Evolutionary conservation across 225 moss, liverwort and hornwort species (phyloP).

Genomic region (Lunularia cruciata): DNA sequence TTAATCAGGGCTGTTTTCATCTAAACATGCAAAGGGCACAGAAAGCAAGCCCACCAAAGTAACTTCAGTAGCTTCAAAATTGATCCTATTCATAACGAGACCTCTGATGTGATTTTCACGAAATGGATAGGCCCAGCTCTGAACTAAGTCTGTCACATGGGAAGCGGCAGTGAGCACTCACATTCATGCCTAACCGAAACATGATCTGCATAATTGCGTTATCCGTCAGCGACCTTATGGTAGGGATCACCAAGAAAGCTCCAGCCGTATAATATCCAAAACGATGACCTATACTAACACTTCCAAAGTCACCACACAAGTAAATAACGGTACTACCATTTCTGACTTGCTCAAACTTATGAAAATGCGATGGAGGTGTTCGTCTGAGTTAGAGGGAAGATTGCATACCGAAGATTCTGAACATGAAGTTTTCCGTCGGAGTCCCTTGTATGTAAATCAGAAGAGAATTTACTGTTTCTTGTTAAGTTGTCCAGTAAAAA

Average conservation of each 20-base stretch:
- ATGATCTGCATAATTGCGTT: slow-evolving; percentile 48
- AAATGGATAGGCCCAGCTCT: not conserved
- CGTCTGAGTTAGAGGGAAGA: not conserved
- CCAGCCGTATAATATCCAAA: slow-evolving; percentile 51
- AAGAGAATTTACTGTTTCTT: slow-evolving; percentile 32
- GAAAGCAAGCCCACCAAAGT: not conserved
- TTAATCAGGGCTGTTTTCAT: slow-evolving; percentile 47
- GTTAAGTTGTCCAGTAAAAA: slow-evolving; percentile 32
- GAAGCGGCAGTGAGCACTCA: slow-evolving; percentile 17
- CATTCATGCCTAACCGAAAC: slow-evolving; percentile 51
- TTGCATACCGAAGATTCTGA: slow-evolving; percentile 41
- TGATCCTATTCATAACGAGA: not conserved
- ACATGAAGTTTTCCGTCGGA: slow-evolving; percentile 43
- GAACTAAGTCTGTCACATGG: too few species aligned
- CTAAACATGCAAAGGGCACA: slow-evolving; percentile 18
- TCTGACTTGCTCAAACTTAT: too few species aligned
- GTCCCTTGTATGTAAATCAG: slow-evolving; percentile 38
- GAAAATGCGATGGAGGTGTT: too few species aligned
- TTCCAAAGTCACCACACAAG: not conserved
- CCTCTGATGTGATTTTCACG: not conserved
- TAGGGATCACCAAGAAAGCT: slow-evolving; percentile 46
- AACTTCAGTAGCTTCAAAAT: not conserved
- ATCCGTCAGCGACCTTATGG: slow-evolving; percentile 42
- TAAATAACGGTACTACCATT: too few species aligned
- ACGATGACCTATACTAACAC: slow-evolving; percentile 29